Conservation (phyloP, 2,329 filamentous ascomycete species). For the Salinomyces thailandicus region DNA sequence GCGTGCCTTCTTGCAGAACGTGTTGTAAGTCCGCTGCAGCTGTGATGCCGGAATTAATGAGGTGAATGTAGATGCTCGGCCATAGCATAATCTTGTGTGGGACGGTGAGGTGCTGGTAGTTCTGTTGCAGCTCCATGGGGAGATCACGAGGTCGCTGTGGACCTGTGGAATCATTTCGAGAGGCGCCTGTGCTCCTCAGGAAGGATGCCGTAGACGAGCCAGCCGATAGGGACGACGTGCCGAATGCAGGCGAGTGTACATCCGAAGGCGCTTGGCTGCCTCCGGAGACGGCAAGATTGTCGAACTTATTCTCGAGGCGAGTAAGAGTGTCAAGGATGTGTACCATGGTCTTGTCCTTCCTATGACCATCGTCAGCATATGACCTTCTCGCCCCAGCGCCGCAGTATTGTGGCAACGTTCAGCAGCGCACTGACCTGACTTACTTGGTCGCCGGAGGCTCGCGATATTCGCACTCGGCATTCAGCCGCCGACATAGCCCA, state of each 20-base stretch:
- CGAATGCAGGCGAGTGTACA: background rate
- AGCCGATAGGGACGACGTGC: background rate
- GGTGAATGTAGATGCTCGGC: conserved; percentile 28
- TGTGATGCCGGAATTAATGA: conserved; percentile 26
- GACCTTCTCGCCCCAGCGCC: too few species aligned
- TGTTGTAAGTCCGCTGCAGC: conserved; percentile 26
- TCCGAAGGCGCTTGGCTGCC: conserved; percentile 3
- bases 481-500: conserved; percentile 47
- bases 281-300: conserved; percentile 26
- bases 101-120: conserved; percentile 25
- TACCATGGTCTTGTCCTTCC: conserved; percentile 53
- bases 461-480: conserved; percentile 50
- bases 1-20: conserved; percentile 29
- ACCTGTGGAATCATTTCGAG: background rate
- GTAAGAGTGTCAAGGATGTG: conserved; percentile 50
- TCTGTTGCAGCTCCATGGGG: conserved; percentile 12
- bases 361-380: conserved; percentile 18
- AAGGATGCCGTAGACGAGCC: conserved; percentile 1
- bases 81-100: conserved; percentile 46
- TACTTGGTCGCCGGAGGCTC: conserved; percentile 54
- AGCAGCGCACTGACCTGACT: conserved; percentile 21
- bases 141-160: conserved; percentile 2
- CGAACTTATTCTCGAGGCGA: conserved; percentile 46
- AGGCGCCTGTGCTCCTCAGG: background rate
- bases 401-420: too few species aligned